These are phyloP conservation scores for Tolypocladium album DNA, from an alignment of 2,329 filamentous ascomycete genomes.

Conservation along the genomic window DNA sequence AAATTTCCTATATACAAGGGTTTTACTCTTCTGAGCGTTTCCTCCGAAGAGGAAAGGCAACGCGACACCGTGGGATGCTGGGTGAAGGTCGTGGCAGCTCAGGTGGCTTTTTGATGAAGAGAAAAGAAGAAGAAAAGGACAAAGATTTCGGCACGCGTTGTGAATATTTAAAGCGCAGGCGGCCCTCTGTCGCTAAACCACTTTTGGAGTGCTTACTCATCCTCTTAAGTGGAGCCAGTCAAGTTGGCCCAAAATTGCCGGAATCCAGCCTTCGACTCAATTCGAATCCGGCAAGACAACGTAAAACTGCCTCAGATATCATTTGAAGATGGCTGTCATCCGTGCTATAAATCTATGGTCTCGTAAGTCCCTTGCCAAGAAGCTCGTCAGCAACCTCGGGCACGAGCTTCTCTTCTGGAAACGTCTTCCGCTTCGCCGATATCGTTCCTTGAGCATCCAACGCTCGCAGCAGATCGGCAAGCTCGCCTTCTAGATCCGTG, in stretches of 20 bases:
- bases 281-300: background rate
- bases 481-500: conserved; percentile 56
- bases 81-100: conserved; percentile 55
- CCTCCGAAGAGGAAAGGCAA: conserved; percentile 44
- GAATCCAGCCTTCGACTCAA: background rate
- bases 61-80: conserved; percentile 47
- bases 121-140: conserved; percentile 28
- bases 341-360: conserved; percentile 9
- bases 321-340: background rate
- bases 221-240: background rate
- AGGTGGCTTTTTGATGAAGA: conserved; percentile 54
- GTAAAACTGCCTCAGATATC: background rate
- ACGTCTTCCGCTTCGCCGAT: conserved; percentile 41
- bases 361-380: conserved; percentile 37
- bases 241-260: background rate
- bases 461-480: conserved; percentile 68
- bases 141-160: conserved; percentile 15
- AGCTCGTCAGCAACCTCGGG: conserved; percentile 40
- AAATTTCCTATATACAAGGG: conserved; percentile 56
- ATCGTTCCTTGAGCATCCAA: conserved; percentile 65
- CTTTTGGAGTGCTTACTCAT: conserved; percentile 2
- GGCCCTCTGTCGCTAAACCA: conserved; percentile 11
- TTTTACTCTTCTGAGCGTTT: conserved; percentile 47
- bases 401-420: conserved; percentile 48
- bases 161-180: conserved; percentile 12